Evolutionary conservation across 208 protist species (phyloP), one percentile per base, ranked within the genome.

Genomic region (Crithidia sp.): DNA sequence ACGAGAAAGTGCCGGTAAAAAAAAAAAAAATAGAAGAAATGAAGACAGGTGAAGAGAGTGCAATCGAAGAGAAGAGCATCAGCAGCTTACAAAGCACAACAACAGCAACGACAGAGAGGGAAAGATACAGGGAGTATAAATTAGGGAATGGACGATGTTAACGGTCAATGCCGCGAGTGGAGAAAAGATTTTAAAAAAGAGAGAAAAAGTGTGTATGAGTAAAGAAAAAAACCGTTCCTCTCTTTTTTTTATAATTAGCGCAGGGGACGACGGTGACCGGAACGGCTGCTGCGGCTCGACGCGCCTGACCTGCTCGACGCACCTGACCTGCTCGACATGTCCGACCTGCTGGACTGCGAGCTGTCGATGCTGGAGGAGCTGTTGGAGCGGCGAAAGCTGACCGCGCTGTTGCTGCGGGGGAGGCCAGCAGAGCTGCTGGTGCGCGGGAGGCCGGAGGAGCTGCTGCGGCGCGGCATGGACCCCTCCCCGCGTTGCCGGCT

Each of bases 391-490:
- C 53, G 60, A 4, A 70, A 41, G 7, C 28, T 60, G 50, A 16
- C 53, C 28, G 28, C 28, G 16, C 55, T 59, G 55, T 28, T 59
- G 55, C 19, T 41, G 55, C 19, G 5, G 55, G 8, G 19, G 19
- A 36, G 28, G 55, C 28, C 28, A 14, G 6, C 28, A 2, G 9
- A 13, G 45, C 45, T 49, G 45, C 45, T 49, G 45, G 0, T 49
- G 45, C 45, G 7, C 45, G 12, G 45, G 2, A 49, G 7, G 45
- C 45, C 12, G 14, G 50, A 55, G 40, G 16, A 6, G 41, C 52
- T 60, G 16, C 12, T 19, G 37, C 64, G 64, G 3, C 64, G 64
- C 52, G 64, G 50, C 64, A 69, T 69, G 17, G 52, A 44, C 37
- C 6, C 16, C 53, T 69, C 64, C 2, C 64, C 64, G 17, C 64